Evolutionary conservation across 1,284 basidiomycete genomes (phyloP).

Genomic region (Cerioporus squamosus): DNA sequence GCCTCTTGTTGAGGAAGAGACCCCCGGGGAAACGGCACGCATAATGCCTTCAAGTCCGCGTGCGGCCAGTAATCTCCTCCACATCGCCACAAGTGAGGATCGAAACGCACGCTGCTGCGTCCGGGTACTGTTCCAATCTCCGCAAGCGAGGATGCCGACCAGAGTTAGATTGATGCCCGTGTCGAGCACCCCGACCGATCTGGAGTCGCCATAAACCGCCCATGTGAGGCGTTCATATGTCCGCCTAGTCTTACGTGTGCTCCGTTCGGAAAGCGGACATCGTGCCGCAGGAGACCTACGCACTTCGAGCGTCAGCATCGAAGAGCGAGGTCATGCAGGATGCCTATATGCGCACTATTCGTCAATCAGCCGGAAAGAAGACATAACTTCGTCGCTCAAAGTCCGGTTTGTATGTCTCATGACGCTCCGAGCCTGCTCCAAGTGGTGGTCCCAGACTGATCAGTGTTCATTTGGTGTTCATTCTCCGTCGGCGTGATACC

Average conservation of each 20-base stretch:
- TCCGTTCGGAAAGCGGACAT: not conserved
- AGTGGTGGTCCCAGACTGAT: not conserved
- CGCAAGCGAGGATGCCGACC: not conserved
- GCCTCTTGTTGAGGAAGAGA: not conserved
- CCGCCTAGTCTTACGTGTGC: not conserved
- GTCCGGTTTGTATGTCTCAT: not conserved
- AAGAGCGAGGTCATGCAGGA: not conserved
- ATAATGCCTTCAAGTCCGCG: not conserved
- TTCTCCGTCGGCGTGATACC: not conserved
- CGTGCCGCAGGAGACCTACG: not conserved
- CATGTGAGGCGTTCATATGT: slow-evolving; percentile 3
- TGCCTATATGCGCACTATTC: not conserved
- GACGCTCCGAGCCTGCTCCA: not conserved
- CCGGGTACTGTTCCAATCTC: slow-evolving; percentile 2
- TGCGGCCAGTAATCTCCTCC: not conserved
- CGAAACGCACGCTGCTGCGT: not conserved
- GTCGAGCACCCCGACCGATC: not conserved
- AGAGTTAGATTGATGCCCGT: slow-evolving; percentile 6
- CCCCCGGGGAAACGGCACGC: not conserved
- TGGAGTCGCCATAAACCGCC: not conserved
- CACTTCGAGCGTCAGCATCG: not conserved
- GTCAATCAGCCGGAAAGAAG: not conserved
- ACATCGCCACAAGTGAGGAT: not conserved
- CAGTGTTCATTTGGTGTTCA: not conserved
- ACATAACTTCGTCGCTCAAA: not conserved